Conservation (phyloP, 2,329 filamentous ascomycete species). For the Pseudogymnoascus sp. region DNA sequence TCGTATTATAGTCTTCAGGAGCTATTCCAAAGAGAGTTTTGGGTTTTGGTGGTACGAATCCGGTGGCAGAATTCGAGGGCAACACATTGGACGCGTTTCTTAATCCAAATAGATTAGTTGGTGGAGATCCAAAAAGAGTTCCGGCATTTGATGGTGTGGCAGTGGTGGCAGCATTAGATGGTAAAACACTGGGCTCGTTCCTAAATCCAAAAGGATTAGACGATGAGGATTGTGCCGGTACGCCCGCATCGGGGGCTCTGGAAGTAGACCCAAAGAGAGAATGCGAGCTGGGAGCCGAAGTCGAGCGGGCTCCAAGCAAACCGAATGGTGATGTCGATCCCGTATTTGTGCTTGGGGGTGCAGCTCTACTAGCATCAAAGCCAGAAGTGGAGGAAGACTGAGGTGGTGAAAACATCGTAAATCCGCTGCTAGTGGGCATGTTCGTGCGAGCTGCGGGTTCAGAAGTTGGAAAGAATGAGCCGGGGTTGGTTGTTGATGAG, state of each 20-base stretch:
- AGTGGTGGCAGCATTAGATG: background rate
- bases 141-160: background rate
- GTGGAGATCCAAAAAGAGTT: background rate
- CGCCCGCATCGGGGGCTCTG: background rate
- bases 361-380: slow-evolving; percentile 32
- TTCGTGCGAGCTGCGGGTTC: background rate
- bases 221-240: background rate
- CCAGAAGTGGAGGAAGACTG: slow-evolving; percentile 34
- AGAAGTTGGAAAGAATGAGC: background rate
- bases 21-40: background rate
- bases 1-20: background rate
- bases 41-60: background rate
- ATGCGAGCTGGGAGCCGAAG: background rate
- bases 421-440: background rate
- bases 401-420: background rate
- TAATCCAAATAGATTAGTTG: background rate
- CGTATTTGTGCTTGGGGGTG: slow-evolving; percentile 9
- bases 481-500: background rate
- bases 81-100: background rate
- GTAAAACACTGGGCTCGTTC: background rate
- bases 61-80: background rate
- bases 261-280: background rate
- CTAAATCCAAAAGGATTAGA: background rate
- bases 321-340: background rate
- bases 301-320: background rate